phyloP scores from a whole-genome alignment of 768 basidiomycete genomes.

The Pleurotus tuoliensis region DNA sequence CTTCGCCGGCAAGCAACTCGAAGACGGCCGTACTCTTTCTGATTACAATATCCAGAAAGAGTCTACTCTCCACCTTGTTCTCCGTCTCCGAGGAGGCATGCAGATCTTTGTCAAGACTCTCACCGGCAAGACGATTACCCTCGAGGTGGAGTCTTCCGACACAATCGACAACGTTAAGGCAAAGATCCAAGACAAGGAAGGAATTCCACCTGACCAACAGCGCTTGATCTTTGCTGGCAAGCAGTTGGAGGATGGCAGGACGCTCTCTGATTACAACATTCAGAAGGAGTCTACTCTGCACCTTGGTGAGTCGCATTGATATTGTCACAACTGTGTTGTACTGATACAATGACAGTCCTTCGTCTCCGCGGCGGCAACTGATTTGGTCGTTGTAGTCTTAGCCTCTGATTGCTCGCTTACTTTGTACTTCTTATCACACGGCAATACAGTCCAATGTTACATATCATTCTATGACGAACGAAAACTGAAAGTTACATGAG shows the following conservation, averaged over 20 bases:
- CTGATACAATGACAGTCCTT: conserved; percentile 44
- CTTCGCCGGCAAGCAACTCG: conserved; percentile 90
- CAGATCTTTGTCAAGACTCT: conserved; percentile 88
- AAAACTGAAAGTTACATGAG: no score
- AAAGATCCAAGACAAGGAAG: conserved; percentile 82
- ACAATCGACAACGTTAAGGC: conserved; percentile 91
- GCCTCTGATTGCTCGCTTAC: no score
- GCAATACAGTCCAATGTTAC: no score
- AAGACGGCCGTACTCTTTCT: conserved; percentile 86
- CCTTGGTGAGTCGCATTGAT: conserved; percentile 34
- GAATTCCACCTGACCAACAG: conserved; percentile 84
- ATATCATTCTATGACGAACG: no score
- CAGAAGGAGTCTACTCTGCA: conserved; percentile 80
- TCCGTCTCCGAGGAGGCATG: conserved; percentile 88
- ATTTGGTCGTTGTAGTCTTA: conserved; percentile 7
- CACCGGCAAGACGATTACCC: conserved; percentile 88
- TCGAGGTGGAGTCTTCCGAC: conserved; percentile 92
- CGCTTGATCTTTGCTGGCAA: conserved; percentile 92
- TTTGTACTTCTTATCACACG: no score
- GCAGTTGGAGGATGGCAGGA: conserved; percentile 92
- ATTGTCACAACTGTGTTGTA: conserved; percentile 40
- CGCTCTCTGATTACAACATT: conserved; percentile 79
- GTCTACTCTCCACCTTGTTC: conserved; percentile 77
- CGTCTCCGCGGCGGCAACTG: conserved; percentile 78
- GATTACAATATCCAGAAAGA: conserved; percentile 93